phyloP scores from a whole-genome alignment of 2,329 filamentous ascomycete species.

The Aspergillus felis region DNA sequence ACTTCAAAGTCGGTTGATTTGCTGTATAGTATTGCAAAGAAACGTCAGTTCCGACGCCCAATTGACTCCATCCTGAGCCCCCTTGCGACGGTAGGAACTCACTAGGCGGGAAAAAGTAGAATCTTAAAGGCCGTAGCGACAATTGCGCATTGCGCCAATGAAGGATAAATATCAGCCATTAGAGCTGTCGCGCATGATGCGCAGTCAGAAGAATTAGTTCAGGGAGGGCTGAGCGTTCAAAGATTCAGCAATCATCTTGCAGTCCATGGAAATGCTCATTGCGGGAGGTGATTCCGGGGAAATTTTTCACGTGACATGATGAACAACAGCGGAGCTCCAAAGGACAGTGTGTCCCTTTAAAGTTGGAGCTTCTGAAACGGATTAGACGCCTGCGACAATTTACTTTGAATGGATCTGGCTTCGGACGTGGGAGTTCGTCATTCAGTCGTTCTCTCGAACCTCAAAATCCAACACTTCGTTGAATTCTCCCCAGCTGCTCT shows the following conservation, averaged over 20 bases:
- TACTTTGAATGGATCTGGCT: constrained; percentile 33
- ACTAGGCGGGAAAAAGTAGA: constrained; percentile 93
- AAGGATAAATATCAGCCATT: constrained; percentile 81
- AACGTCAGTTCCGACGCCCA: background rate
- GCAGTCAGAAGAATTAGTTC: constrained; percentile 4
- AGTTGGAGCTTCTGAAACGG: background rate
- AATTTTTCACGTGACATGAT: background rate
- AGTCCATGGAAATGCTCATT: constrained; percentile 1
- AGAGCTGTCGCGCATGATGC: constrained; percentile 23
- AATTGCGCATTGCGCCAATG: constrained; percentile 82
- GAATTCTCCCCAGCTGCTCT: constrained; percentile 49
- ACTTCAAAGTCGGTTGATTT: constrained; percentile 99
- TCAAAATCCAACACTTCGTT: constrained; percentile 50
- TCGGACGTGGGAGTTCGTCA: constrained; percentile 45
- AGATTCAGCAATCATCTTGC: background rate
- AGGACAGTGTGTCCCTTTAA: constrained; percentile 17
- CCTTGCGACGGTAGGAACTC: constrained; percentile 38
- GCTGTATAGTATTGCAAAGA: constrained; percentile 47
- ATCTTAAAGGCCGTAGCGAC: constrained; percentile 86
- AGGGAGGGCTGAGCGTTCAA: background rate
- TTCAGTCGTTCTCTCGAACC: constrained; percentile 39
- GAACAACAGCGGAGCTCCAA: background rate
- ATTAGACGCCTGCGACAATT: background rate
- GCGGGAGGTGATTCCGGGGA: background rate
- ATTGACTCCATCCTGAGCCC: background rate